Evolutionary conservation across 129 eudicot species (phyloP).

Genomic region (Gnaphalium uliginosum): DNA sequence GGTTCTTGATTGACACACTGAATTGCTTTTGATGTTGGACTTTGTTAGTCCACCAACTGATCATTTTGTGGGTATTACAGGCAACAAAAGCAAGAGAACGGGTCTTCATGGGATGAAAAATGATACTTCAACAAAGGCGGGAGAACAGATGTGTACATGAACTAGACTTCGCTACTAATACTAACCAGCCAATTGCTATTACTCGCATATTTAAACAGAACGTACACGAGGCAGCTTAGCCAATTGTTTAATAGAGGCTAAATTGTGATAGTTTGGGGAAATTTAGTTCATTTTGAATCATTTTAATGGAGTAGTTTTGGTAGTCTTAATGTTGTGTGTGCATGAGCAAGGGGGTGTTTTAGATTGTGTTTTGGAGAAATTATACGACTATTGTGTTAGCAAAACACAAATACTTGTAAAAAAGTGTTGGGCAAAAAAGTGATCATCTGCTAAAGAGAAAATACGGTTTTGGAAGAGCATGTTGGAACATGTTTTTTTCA

Average conservation of each 20-base stretch:
- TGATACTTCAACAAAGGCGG: background rate
- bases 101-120: background rate
- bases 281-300: background rate
- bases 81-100: constrained; percentile 8
- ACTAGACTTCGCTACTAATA: background rate
- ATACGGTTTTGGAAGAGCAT: too few relatives aligned
- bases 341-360: constrained; percentile 12
- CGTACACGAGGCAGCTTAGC: background rate
- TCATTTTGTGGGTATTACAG: constrained; percentile 15
- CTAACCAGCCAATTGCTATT: background rate
- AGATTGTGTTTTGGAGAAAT: too few relatives aligned
- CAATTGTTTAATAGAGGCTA: background rate
- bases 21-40: background rate
- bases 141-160: background rate
- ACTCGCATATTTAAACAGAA: background rate
- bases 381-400: too few relatives aligned
- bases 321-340: too few relatives aligned
- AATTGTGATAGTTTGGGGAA: background rate
- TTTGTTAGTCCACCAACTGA: background rate
- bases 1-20: constrained; percentile 34
- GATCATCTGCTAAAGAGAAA: too few relatives aligned
- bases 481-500: too few relatives aligned
- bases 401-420: too few relatives aligned
- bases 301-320: too few relatives aligned
- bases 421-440: too few relatives aligned